phyloP scores from a whole-genome alignment of 2,329 filamentous ascomycete genomes.

The Pezicula radicicola region DNA sequence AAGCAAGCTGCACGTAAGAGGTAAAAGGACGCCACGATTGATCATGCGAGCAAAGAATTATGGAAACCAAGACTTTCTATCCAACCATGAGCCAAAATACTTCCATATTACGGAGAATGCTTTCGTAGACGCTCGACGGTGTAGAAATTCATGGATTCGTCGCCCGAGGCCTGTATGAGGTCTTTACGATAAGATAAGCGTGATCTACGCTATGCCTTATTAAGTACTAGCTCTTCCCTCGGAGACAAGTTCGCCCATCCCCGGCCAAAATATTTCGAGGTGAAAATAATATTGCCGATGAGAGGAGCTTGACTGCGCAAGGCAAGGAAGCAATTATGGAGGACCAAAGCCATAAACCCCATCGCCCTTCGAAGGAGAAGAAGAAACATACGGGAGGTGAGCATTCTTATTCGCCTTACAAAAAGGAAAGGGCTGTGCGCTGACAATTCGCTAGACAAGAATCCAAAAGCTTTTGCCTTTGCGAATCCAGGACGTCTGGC shows the following conservation, averaged over 20 bases:
- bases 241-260: neutral
- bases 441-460: slow-evolving; percentile 22
- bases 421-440: neutral
- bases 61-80: no score
- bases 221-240: neutral
- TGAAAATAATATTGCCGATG: slow-evolving; percentile 1
- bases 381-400: slow-evolving; percentile 68
- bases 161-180: no score
- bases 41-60: no score
- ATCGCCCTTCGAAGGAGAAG: slow-evolving; percentile 86
- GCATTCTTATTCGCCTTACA: slow-evolving; percentile 11
- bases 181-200: slow-evolving; percentile 3
- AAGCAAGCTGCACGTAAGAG: no score
- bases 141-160: no score
- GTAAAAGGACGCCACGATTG: no score
- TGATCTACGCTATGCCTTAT: neutral
- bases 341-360: slow-evolving; percentile 79
- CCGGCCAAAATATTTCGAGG: slow-evolving; percentile 1
- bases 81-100: no score
- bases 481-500: slow-evolving; percentile 32
- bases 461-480: slow-evolving; percentile 33
- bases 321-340: slow-evolving; percentile 54
- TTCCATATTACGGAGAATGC: no score
- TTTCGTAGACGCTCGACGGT: no score
- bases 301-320: no score